Conservation (phyloP, 805 yeast species). For the Starmerella stigmatis region DNA sequence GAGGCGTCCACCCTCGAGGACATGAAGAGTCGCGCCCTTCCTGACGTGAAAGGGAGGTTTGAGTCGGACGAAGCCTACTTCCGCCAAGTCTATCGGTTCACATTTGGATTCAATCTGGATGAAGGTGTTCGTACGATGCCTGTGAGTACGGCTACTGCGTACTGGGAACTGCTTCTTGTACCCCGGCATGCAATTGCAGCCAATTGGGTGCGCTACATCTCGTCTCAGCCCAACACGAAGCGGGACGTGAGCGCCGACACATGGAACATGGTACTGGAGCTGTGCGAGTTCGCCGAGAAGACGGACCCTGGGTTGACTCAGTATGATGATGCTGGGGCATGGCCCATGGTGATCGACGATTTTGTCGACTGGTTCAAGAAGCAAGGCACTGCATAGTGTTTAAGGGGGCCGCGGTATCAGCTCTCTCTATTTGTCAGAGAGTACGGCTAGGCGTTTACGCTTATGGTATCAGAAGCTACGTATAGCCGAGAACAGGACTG, state of each 20-base stretch:
- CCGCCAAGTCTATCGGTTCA: conserved; percentile 53
- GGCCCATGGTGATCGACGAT: conserved; percentile 87
- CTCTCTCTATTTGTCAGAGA: no score
- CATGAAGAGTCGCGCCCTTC: conserved; percentile 38
- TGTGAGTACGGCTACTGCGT: conserved; percentile 53
- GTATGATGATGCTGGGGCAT: conserved; percentile 74
- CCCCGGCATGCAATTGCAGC: conserved; percentile 30
- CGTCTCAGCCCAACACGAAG: conserved; percentile 11
- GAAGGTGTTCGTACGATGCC: conserved; percentile 46
- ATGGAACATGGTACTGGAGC: conserved; percentile 75
- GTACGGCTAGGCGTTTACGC: no score
- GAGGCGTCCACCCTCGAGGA: conserved; percentile 31
- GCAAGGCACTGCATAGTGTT: no score
- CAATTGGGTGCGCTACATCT: conserved; percentile 50
- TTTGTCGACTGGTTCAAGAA: conserved; percentile 41
- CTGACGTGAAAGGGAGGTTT: conserved; percentile 31
- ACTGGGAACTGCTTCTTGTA: conserved; percentile 63
- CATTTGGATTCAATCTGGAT: conserved; percentile 58
- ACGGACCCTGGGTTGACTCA: conserved; percentile 42
- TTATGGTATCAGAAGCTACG: no score
- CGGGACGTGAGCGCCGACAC: conserved; percentile 55
- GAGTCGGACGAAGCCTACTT: conserved; percentile 36
- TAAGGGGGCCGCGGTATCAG: no score
- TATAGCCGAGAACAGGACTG: no score
- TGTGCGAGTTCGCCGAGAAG: conserved; percentile 38